Base-by-base conservation (phyloP, 805 yeast species). In the Wickerhamiella occidentalis region DNA sequence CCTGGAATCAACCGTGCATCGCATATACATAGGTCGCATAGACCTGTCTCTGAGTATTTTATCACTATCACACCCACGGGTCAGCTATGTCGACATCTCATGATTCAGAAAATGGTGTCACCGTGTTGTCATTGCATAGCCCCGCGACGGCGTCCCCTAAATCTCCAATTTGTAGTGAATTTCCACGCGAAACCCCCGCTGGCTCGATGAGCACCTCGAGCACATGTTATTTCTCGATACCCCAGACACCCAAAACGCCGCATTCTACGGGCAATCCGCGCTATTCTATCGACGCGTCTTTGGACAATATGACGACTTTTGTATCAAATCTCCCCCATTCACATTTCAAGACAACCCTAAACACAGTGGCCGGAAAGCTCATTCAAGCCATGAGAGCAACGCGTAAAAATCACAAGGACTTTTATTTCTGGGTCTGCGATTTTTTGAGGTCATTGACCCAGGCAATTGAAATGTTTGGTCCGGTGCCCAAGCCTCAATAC, bases 391-490 rank as follows among this genome's bases (percentile, higher is more conserved):
- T 45, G 40, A 25, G 25, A 25, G 40, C 47, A 12, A 33, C 40
- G 25, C 38, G 40, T 5, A 33, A 25, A 17, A 19, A 19, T 17
- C 47, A 45, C 11, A 22, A 35, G 19, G 47, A 45, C 13, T 45
- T 22, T 21, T 45, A 45, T 18, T 45, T 45, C 17, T 45, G 29
- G 22, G 38, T 45, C 11, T 45, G 47, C 41, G 47, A 45, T 9
- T 36, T 33, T 12, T 22, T 45, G 19, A 9, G 33, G 3, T 38
- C 47, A 13, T 15, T 45, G 12, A 6, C 41, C 5, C 40, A 28
- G 8, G 41, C 41, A 2, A 15, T 22, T 4, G 47, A 45, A 2
- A 17, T 35, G 35, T 45, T 45, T 35, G 41, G 47, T 8, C 47
- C 47, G 17, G 40, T 45, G 3, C 47, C 47, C 21, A 36, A 23